Evolutionary conservation across 1,284 basidiomycete genomes (phyloP).

Genomic region (Ceratorhiza oryzae-sativae): DNA sequence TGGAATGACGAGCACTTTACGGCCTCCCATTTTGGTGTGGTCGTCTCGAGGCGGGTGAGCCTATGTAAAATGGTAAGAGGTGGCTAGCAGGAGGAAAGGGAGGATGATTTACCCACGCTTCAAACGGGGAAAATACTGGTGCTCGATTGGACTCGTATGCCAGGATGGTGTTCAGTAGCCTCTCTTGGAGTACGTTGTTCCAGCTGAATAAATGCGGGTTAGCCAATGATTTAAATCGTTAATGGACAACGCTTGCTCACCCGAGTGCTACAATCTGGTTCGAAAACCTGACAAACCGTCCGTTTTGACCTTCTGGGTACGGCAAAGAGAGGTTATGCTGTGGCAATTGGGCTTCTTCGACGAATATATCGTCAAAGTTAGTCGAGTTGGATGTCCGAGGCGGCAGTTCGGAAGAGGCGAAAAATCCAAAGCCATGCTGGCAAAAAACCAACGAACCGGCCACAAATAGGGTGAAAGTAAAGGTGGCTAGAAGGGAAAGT

Average conservation of each 20-base stretch:
- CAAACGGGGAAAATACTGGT: constrained; percentile 40
- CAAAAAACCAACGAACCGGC: constrained; percentile 8
- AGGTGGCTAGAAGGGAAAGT: background rate
- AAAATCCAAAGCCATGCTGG: background rate
- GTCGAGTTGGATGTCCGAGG: constrained; percentile 7
- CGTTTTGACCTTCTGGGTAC: constrained; percentile 41
- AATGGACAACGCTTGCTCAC: constrained; percentile 27
- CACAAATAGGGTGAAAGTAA: background rate
- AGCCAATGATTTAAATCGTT: background rate
- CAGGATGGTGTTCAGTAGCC: constrained; percentile 50
- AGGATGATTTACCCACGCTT: constrained; percentile 25
- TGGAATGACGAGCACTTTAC: constrained; percentile 27
- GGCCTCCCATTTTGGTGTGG: background rate
- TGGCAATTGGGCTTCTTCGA: constrained; percentile 39
- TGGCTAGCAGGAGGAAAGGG: background rate
- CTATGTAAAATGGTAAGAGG: background rate
- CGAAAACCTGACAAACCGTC: constrained; percentile 36
- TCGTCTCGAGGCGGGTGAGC: constrained; percentile 34
- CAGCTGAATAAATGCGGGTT: constrained; percentile 54
- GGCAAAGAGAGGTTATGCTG: constrained; percentile 39
- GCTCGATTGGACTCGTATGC: constrained; percentile 43
- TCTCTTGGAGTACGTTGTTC: constrained; percentile 67
- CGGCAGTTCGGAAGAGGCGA: background rate
- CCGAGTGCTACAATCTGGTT: constrained; percentile 38
- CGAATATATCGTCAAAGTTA: constrained; percentile 25